Percentiles rank a stretch among this genome's conserved stretches.
Evolutionary conservation across 2,329 filamentous ascomycete species (phyloP).

Genomic region (Fusarium xyrophilum): DNA sequence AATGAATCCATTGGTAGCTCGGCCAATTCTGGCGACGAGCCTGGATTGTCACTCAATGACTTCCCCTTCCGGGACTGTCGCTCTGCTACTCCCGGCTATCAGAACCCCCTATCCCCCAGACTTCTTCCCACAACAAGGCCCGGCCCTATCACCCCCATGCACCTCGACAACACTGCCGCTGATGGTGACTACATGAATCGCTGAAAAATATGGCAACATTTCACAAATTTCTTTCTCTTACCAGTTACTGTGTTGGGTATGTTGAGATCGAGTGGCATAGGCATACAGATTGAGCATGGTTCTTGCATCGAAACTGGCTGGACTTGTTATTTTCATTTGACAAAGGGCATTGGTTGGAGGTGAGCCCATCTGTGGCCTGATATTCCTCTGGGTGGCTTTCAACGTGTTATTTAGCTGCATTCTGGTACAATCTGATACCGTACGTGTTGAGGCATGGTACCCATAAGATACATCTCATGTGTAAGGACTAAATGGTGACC

Average conservation of each 20-base stretch:
- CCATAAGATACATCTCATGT: slow-evolving; percentile 33
- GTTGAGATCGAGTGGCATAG: neutral
- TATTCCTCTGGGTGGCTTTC: slow-evolving; percentile 17
- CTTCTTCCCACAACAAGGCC: slow-evolving; percentile 63
- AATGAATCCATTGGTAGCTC: slow-evolving; percentile 50
- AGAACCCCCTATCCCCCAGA: slow-evolving; percentile 58
- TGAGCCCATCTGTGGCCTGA: slow-evolving; percentile 9
- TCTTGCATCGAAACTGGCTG: neutral
- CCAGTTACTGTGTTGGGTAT: neutral
- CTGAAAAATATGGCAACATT: neutral
- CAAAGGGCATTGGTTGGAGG: slow-evolving; percentile 23
- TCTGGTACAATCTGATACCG: slow-evolving; percentile 20
- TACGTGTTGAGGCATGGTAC: slow-evolving; percentile 33
- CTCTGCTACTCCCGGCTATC: slow-evolving; percentile 48
- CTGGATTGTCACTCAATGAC: slow-evolving; percentile 45
- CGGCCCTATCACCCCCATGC: slow-evolving; percentile 68
- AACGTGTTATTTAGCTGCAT: slow-evolving; percentile 30
- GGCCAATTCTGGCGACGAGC: slow-evolving; percentile 36
- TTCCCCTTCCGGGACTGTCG: slow-evolving; percentile 49
- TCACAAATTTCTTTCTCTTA: neutral
- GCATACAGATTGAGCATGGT: slow-evolving; percentile 3
- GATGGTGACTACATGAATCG: slow-evolving; percentile 48
- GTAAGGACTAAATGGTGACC: neutral
- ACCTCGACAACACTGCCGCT: slow-evolving; percentile 53
- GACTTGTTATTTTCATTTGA: slow-evolving; percentile 4